phyloP scores from a whole-genome alignment of 805 yeast species.

The Myxozyma monticola region DNA sequence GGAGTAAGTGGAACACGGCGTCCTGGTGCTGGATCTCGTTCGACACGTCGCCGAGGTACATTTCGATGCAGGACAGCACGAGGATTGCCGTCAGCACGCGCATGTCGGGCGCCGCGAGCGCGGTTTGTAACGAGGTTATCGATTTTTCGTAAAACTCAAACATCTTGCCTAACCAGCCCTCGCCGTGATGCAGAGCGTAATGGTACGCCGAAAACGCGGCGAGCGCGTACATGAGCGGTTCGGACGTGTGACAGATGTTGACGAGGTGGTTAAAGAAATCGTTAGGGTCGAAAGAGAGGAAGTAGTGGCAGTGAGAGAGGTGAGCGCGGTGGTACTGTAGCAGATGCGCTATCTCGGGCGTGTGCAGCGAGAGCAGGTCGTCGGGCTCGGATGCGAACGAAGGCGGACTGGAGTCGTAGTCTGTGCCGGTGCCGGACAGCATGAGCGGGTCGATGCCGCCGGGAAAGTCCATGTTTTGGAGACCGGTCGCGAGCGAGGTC shows the following conservation, averaged over 20 bases:
- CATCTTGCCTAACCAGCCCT: constrained; percentile 45
- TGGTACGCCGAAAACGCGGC: constrained; percentile 36
- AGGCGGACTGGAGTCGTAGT: neutral
- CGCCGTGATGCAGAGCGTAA: constrained; percentile 53
- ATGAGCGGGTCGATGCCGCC: neutral
- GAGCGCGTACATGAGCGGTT: constrained; percentile 23
- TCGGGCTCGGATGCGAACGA: constrained; percentile 1
- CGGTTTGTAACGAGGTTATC: constrained; percentile 9
- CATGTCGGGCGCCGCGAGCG: constrained; percentile 10
- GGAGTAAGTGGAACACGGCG: constrained; percentile 18
- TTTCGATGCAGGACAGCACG: constrained; percentile 21
- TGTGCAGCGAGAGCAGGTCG: neutral
- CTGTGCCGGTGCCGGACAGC: neutral
- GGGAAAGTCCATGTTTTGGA: neutral
- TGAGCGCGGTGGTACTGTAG: constrained; percentile 15
- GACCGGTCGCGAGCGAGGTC: neutral
- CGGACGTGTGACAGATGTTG: constrained; percentile 2
- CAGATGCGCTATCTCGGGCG: constrained; percentile 13
- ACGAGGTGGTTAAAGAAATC: constrained; percentile 15
- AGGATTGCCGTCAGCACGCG: constrained; percentile 15
- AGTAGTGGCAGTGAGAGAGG: constrained; percentile 23
- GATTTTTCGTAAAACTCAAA: constrained; percentile 24
- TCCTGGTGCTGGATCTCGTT: constrained; percentile 28
- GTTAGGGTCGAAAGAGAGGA: constrained; percentile 19
- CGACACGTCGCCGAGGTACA: constrained; percentile 27